Base-by-base conservation (phyloP, 2,329 filamentous ascomycete genomes). In the Pseudogymnoascus sp. region DNA sequence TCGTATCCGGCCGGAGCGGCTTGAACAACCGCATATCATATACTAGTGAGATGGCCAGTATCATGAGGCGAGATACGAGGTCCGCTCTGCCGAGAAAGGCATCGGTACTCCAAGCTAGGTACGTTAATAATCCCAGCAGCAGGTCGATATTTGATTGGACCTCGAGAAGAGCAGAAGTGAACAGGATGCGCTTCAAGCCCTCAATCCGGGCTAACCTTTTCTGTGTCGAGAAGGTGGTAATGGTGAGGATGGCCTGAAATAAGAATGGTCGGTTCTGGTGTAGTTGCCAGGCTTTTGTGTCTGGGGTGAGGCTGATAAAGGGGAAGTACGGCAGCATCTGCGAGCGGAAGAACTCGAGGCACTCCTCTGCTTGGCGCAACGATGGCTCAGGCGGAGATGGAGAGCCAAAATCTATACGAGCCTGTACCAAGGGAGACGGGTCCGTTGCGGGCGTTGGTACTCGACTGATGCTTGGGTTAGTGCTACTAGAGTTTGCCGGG, bases 141-240 rank as follows among this genome's bases (percentile, higher is more conserved):
- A 85, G 66, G 66, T 86, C 83, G 40, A 84, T 72, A 59, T 71
- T 78, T 61, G 78, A 77, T 63, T 83, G 80, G n/a, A 76, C 73
- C 8, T 80, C 75, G 11, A 82, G 64, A 5, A 84, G 68, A 26
- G 83, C 72, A 63, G 76, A 77, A n/a, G 77, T 74, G 0, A 79
- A 76, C 12, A 83, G 62, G 26, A 79, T 74, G 51, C 77, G 73
- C 45, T 78, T 78, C 5, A 80, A 72, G 16, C 73, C 75, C 1
- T 76, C 76, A 37, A 74, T 74, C 37, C 81, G 68, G 1, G 71
- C 70, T 0, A 72, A 60, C 63, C 82, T 79, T 61, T 77, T 74
- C 2, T 73, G 68, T 0, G 73, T 71, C 1, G 77, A 78, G 66
- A 76, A 78, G 47, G 76, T 76, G 1, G 79, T 77, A 8, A 81